Percentiles rank a stretch among this genome's conserved stretches.
These are phyloP conservation scores for Neurospora sp. DNA, from an alignment of 2,329 filamentous ascomycete species.

Conservation along the genomic window DNA sequence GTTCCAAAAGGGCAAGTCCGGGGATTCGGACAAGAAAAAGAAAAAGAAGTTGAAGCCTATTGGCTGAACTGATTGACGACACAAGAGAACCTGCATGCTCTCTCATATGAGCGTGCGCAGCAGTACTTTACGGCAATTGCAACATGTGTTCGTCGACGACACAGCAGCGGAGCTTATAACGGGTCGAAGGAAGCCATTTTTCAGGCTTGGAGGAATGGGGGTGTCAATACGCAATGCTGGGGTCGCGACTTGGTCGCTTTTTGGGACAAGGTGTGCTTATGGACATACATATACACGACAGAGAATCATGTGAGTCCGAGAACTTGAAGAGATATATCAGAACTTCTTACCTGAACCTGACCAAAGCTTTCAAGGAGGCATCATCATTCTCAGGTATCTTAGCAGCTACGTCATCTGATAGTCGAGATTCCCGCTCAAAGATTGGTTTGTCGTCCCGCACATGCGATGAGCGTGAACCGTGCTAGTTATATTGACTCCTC, in stretches of 20 bases:
- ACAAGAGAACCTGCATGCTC: neutral
- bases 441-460: neutral
- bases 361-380: neutral
- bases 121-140: neutral
- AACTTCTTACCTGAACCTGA: neutral
- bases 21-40: slow-evolving; percentile 46
- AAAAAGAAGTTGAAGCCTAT: slow-evolving; percentile 63
- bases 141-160: neutral
- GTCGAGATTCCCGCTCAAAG: neutral
- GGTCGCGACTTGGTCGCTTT: neutral
- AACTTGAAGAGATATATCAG: neutral
- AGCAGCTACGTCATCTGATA: neutral
- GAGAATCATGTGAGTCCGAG: neutral
- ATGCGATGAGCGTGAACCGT: neutral
- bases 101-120: neutral
- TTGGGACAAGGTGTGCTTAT: neutral
- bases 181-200: neutral
- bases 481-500: neutral
- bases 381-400: neutral
- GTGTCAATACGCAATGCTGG: neutral
- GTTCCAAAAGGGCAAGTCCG: slow-evolving; percentile 67
- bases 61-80: slow-evolving; percentile 28
- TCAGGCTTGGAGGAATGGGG: neutral
- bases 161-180: neutral
- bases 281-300: neutral